A percentile compares a stretch with the other conserved stretches of the same genome.
phyloP scores from a whole-genome alignment of 176 grass and related monocot genomes.

The Typha latifolia region DNA sequence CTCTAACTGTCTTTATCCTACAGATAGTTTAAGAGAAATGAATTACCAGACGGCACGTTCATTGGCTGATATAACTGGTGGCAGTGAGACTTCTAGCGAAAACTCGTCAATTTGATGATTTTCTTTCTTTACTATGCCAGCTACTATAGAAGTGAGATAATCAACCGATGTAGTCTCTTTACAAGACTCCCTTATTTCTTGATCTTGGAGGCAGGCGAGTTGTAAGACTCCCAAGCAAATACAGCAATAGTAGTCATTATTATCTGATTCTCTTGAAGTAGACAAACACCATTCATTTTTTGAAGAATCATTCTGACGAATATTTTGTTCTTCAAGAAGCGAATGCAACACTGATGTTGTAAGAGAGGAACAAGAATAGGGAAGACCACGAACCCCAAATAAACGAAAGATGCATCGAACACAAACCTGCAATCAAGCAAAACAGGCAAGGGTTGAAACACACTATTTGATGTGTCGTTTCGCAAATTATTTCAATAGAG shows the following conservation, averaged over 20 bases:
- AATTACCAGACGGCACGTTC: slow-evolving; percentile 65
- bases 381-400: slow-evolving; percentile 26
- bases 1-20: background rate
- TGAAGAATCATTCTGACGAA: slow-evolving; percentile 16
- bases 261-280: slow-evolving; percentile 7
- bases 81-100: slow-evolving; percentile 64
- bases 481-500: slow-evolving; percentile 1
- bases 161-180: slow-evolving; percentile 17
- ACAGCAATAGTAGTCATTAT: slow-evolving; percentile 39
- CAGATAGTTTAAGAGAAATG: slow-evolving; percentile 9
- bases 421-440: slow-evolving; percentile 42
- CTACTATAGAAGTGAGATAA: slow-evolving; percentile 33
- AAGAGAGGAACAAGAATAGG: slow-evolving; percentile 30
- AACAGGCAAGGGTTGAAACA: background rate
- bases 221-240: slow-evolving; percentile 73
- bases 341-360: slow-evolving; percentile 32
- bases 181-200: background rate
- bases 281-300: slow-evolving; percentile 23
- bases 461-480: slow-evolving; percentile 1
- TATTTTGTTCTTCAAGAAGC: slow-evolving; percentile 39
- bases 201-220: slow-evolving; percentile 32
- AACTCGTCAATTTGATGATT: slow-evolving; percentile 53
- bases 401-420: slow-evolving; percentile 65
- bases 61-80: slow-evolving; percentile 48
- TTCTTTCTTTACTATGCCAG: slow-evolving; percentile 41